A percentile compares a stretch with the other conserved stretches of the same genome.
Evolutionary conservation across 2,329 filamentous ascomycete species (phyloP).

Genomic region (Chalaropsis ovoidea): DNA sequence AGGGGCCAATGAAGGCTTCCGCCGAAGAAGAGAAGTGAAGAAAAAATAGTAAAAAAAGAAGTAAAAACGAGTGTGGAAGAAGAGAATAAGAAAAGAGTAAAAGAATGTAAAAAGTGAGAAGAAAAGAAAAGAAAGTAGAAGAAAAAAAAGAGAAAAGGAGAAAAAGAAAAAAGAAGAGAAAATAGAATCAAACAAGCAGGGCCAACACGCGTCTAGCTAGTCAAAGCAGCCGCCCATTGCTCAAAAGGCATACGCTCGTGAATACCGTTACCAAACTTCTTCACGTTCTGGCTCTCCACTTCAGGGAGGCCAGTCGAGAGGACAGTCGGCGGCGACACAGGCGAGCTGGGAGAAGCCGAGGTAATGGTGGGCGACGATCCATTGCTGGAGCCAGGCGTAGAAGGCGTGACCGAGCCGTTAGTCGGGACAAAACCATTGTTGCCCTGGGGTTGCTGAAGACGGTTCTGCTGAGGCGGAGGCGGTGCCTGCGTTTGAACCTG

Average conservation of each 20-base stretch:
- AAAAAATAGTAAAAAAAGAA: not conserved
- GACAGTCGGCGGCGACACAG: slow-evolving; percentile 34
- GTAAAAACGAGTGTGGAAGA: not conserved
- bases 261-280: slow-evolving; percentile 18
- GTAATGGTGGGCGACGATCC: slow-evolving; percentile 33
- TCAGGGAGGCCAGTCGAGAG: slow-evolving; percentile 18
- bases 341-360: slow-evolving; percentile 39
- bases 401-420: slow-evolving; percentile 30
- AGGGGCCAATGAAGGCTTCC: slow-evolving; percentile 24
- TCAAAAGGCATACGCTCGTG: slow-evolving; percentile 23
- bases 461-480: not conserved
- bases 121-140: not conserved
- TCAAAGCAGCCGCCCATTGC: slow-evolving; percentile 20
- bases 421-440: slow-evolving; percentile 11
- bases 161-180: not conserved
- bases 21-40: slow-evolving; percentile 16
- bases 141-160: not conserved
- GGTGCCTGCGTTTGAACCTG: slow-evolving; percentile 6
- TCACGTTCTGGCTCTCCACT: slow-evolving; percentile 16
- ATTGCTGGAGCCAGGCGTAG: slow-evolving; percentile 28
- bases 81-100: not conserved
- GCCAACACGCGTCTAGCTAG: slow-evolving; percentile 1
- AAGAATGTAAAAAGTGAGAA: not conserved
- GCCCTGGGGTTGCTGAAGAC: not conserved
- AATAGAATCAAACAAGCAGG: not conserved